Evolutionary conservation across 495 filamentous ascomycete genomes (phyloP).

Genomic region (Cetradonia linearis): DNA sequence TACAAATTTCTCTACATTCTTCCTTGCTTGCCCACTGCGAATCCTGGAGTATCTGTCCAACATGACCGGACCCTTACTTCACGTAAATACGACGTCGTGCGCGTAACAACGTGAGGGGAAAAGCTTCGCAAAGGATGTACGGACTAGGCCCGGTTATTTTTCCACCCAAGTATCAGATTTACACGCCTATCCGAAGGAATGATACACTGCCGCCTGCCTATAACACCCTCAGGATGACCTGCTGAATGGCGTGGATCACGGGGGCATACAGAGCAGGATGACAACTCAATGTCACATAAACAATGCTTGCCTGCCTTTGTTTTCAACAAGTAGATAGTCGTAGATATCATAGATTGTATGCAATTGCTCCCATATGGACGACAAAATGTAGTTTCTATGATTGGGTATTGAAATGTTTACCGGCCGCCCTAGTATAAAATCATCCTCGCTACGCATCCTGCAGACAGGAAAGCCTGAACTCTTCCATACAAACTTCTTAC

Average conservation of each 20-base stretch:
- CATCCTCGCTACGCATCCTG: conserved; percentile 19
- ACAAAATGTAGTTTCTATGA: conserved; percentile 8
- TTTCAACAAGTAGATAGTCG: background rate
- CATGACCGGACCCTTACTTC: conserved; percentile 3
- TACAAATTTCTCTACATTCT: background rate
- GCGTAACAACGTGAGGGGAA: conserved; percentile 7
- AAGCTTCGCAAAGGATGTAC: conserved; percentile 15
- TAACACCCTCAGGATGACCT: background rate
- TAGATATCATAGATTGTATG: conserved; percentile 2
- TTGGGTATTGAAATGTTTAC: conserved; percentile 14
- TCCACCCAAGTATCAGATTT: conserved; percentile 13
- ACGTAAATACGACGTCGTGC: conserved; percentile 9
- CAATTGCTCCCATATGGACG: conserved; percentile 10
- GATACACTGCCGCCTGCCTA: conserved; percentile 20
- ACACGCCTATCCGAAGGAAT: conserved; percentile 21
- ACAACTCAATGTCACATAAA: conserved; percentile 10
- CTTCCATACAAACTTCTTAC: conserved; percentile 13
- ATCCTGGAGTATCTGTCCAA: background rate
- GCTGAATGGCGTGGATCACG: conserved; percentile 2
- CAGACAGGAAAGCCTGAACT: conserved; percentile 15
- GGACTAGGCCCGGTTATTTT: conserved; percentile 14
- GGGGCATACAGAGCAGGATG: conserved; percentile 12
- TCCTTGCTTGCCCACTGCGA: conserved; percentile 6
- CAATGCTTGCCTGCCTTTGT: conserved; percentile 4
- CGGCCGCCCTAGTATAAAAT: conserved; percentile 14